Evolutionary conservation across 768 basidiomycete genomes (phyloP).

Genomic region (Mycena haematopus): DNA sequence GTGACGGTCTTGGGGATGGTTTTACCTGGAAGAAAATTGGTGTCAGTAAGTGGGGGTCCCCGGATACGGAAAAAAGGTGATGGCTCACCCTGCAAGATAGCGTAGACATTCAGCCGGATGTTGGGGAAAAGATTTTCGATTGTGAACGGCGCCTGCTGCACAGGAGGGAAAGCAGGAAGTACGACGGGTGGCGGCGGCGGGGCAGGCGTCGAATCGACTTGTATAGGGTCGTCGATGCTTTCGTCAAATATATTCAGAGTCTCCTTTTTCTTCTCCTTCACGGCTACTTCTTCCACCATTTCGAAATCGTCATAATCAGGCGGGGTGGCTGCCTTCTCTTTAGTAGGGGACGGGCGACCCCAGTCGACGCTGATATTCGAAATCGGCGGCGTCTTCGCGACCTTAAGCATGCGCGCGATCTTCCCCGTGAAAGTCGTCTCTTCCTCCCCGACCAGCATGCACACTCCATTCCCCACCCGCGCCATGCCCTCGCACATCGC

Average conservation of each 20-base stretch:
- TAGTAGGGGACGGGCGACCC: conserved; percentile 24
- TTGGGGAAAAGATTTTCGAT: conserved; percentile 22
- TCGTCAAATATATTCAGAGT: conserved; percentile 29
- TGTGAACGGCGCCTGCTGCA: conserved; percentile 26
- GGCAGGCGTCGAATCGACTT: not conserved
- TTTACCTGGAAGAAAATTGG: conserved; percentile 18
- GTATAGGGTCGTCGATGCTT: not conserved
- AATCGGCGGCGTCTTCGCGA: conserved; percentile 44
- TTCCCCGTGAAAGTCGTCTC: conserved; percentile 49
- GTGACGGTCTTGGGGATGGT: conserved; percentile 25
- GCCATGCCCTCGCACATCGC: conserved; percentile 50
- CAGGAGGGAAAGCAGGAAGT: conserved; percentile 9
- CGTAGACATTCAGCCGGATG: conserved; percentile 23
- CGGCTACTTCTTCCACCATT: conserved; percentile 14
- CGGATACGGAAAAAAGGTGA: not conserved
- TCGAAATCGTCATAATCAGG: conserved; percentile 21
- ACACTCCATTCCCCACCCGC: conserved; percentile 47
- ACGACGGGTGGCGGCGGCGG: conserved; percentile 16
- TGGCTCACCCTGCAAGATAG: conserved; percentile 25
- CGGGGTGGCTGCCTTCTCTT: not conserved
- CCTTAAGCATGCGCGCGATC: conserved; percentile 46
- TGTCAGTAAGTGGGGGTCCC: not conserved
- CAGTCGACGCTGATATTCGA: conserved; percentile 48
- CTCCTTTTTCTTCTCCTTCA: not conserved
- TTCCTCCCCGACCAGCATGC: conserved; percentile 46